Evolutionary conservation across 2,329 filamentous ascomycete species (phyloP).

Genomic region (Cercospora canescens): DNA sequence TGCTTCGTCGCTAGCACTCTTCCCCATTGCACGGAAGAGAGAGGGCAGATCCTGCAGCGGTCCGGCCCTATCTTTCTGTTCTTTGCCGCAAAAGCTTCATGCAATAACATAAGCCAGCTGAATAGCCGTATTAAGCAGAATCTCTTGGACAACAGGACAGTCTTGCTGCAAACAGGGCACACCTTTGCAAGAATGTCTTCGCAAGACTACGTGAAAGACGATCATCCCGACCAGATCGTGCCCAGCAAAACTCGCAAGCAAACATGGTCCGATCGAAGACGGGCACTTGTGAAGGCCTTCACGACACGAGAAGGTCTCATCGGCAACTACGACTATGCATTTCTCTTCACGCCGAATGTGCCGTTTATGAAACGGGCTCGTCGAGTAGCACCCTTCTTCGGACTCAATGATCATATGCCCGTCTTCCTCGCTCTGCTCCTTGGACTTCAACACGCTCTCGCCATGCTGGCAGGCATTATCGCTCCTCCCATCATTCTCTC

Average conservation of each 20-base stretch:
- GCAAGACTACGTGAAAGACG: slow-evolving; percentile 38
- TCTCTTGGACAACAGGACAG: neutral
- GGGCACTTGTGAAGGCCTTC: slow-evolving; percentile 46
- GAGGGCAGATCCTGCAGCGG: neutral
- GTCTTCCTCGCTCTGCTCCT: slow-evolving; percentile 72
- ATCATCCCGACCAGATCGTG: slow-evolving; percentile 48
- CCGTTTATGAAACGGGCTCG: slow-evolving; percentile 72
- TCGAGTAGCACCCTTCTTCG: slow-evolving; percentile 74
- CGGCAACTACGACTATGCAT: slow-evolving; percentile 86
- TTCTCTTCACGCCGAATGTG: slow-evolving; percentile 78
- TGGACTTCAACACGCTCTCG: slow-evolving; percentile 75
- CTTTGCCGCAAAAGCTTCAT: neutral
- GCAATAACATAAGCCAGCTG: neutral
- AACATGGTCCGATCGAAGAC: slow-evolving; percentile 42
- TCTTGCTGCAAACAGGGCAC: neutral
- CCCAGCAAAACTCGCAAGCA: slow-evolving; percentile 41
- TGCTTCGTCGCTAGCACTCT: neutral
- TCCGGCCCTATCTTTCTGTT: neutral
- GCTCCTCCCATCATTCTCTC: slow-evolving; percentile 75
- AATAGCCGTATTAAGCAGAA: neutral
- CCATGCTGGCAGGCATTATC: slow-evolving; percentile 70
- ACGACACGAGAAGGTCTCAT: slow-evolving; percentile 67
- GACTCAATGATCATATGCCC: slow-evolving; percentile 77
- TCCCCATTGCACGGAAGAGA: neutral
- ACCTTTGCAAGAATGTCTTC: slow-evolving; percentile 22